phyloP scores from a whole-genome alignment of 1,284 basidiomycete species.

The Ceratobasidium sp. region DNA sequence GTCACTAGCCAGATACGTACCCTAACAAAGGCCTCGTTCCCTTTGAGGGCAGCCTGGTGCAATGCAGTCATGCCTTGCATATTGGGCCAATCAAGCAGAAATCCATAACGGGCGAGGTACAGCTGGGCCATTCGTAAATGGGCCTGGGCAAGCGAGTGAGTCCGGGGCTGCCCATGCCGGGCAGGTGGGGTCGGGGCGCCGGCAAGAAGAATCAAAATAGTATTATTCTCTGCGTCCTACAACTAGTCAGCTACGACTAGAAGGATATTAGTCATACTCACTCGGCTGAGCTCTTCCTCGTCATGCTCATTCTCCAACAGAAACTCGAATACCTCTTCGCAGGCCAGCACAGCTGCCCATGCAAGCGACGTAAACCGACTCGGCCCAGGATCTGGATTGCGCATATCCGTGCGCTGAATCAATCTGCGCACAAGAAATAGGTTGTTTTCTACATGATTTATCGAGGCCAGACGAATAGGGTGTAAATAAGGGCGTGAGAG shows the following conservation, averaged over 20 bases:
- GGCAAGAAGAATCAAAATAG: slow-evolving; percentile 85
- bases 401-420: slow-evolving; percentile 79
- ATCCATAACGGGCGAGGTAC: slow-evolving; percentile 81
- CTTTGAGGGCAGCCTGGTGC: slow-evolving; percentile 85
- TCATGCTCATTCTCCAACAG: slow-evolving; percentile 84
- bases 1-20: slow-evolving; percentile 55
- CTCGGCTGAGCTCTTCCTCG: slow-evolving; percentile 86
- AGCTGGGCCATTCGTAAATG: slow-evolving; percentile 75
- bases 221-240: slow-evolving; percentile 88
- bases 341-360: slow-evolving; percentile 83
- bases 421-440: slow-evolving; percentile 82
- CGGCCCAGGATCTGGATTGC: slow-evolving; percentile 80
- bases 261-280: slow-evolving; percentile 52
- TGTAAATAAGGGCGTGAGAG: slow-evolving; percentile 32
- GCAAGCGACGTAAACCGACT: slow-evolving; percentile 83
- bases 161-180: slow-evolving; percentile 10
- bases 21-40: slow-evolving; percentile 85
- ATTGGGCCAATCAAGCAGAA: slow-evolving; percentile 90
- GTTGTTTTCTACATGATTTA: slow-evolving; percentile 75
- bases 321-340: slow-evolving; percentile 90
- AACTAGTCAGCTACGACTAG: too few relatives aligned
- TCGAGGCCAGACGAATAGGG: slow-evolving; percentile 34
- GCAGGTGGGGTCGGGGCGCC: slow-evolving; percentile 56
- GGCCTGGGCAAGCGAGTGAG: slow-evolving; percentile 66
- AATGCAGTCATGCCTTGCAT: slow-evolving; percentile 86